phyloP scores from a whole-genome alignment of 495 filamentous ascomycete species.

The Penicillium maclennaniae region DNA sequence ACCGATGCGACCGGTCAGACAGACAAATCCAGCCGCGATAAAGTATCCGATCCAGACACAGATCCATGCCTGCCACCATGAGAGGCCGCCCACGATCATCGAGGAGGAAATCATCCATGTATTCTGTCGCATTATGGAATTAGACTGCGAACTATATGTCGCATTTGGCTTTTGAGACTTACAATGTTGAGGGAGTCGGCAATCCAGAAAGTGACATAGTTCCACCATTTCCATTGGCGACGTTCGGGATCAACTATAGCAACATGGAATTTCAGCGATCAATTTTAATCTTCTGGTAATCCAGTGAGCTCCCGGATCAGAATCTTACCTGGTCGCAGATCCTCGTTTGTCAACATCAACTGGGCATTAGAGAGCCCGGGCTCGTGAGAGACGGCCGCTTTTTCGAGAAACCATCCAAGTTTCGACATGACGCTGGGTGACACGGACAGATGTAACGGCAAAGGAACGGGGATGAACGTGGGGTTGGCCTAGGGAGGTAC shows the following conservation, averaged over 20 bases:
- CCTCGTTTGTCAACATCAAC: conserved; percentile 87
- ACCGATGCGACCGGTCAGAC: conserved; percentile 76
- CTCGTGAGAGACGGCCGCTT: conserved; percentile 68
- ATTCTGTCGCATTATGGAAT: conserved; percentile 48
- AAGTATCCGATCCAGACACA: conserved; percentile 83
- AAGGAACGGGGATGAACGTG: background rate
- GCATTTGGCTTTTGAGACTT: conserved; percentile 18
- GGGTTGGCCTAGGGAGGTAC: background rate
- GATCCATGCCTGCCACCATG: conserved; percentile 96
- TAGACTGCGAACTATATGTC: conserved; percentile 3
- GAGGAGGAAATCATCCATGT: conserved; percentile 96
- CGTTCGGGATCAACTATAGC: conserved; percentile 69
- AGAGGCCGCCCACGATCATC: conserved; percentile 71
- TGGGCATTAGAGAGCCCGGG: conserved; percentile 77
- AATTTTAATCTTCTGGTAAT: conserved; percentile 2
- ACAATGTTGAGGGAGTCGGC: conserved; percentile 93
- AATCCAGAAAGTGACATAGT: conserved; percentile 90
- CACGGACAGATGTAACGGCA: background rate
- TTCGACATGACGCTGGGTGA: conserved; percentile 21
- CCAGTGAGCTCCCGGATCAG: background rate
- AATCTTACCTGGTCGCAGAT: conserved; percentile 74
- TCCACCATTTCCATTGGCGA: conserved; percentile 83
- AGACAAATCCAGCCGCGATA: conserved; percentile 71
- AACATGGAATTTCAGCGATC: conserved; percentile 12
- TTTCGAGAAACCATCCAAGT: conserved; percentile 37